phyloP scores from a whole-genome alignment of 2,329 filamentous ascomycete genomes.

The Clarireedia sp. region DNA sequence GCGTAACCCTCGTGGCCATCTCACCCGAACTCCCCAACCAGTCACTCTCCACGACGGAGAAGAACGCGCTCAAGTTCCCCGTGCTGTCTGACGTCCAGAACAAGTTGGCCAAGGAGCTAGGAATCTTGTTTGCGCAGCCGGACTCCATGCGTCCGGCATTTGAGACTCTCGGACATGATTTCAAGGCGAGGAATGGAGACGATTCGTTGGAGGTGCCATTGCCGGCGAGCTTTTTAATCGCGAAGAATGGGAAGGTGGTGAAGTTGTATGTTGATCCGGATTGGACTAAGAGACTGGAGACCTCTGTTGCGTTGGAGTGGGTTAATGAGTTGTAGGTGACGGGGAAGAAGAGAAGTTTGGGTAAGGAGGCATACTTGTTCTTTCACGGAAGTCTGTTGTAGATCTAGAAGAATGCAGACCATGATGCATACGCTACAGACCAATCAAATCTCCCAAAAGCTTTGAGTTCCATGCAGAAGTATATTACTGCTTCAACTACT shows the following conservation, averaged over 20 bases:
- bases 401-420: too few species aligned
- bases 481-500: too few species aligned
- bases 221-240: conserved; percentile 34
- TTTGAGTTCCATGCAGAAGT: too few species aligned
- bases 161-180: conserved; percentile 27
- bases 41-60: conserved; percentile 33
- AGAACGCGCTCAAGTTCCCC: conserved; percentile 34
- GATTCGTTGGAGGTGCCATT: conserved; percentile 33
- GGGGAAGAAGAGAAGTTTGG: too few species aligned
- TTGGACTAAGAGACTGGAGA: conserved; percentile 33
- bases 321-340: conserved; percentile 22
- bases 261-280: conserved; percentile 33
- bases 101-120: conserved; percentile 31
- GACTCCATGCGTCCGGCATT: conserved; percentile 26
- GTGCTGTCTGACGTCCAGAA: conserved; percentile 36
- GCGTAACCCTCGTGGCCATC: conserved; percentile 36
- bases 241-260: conserved; percentile 30
- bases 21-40: conserved; percentile 35
- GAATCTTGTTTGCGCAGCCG: conserved; percentile 31
- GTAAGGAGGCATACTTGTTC: too few species aligned
- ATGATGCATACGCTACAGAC: too few species aligned
- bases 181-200: conserved; percentile 32
- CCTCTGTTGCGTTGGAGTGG: conserved; percentile 31
- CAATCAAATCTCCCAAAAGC: too few species aligned
- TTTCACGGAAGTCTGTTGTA: too few species aligned